A percentile compares a stretch with the other conserved stretches of the same genome.
phyloP scores from a whole-genome alignment of 2,329 filamentous ascomycete genomes.

The Diaporthe nobilis region DNA sequence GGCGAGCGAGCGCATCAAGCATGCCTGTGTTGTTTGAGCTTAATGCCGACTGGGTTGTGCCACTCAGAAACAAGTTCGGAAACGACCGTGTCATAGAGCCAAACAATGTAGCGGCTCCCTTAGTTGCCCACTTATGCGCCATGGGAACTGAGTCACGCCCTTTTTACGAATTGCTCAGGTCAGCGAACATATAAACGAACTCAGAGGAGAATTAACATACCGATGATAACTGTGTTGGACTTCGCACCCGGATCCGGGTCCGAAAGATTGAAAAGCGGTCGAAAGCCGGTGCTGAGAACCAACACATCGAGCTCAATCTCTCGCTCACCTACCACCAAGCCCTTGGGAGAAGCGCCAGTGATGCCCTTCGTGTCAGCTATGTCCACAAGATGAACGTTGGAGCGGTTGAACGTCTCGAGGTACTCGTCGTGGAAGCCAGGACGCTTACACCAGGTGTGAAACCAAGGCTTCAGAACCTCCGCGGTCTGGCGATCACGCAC shows the following conservation, averaged over 20 bases:
- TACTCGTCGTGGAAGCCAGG: conserved; percentile 66
- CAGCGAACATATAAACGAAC: neutral
- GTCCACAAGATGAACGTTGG: conserved; percentile 64
- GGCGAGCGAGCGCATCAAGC: conserved; percentile 55
- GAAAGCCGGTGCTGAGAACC: conserved; percentile 43
- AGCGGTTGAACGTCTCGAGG: conserved; percentile 61
- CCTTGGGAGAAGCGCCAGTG: conserved; percentile 18
- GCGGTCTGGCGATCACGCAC: conserved; percentile 61
- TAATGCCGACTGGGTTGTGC: conserved; percentile 33
- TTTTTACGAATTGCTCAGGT: neutral
- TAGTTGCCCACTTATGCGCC: conserved; percentile 42
- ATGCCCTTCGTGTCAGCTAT: conserved; percentile 58
- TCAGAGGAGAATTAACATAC: neutral
- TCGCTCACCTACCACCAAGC: conserved; percentile 8
- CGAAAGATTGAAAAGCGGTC: neutral
- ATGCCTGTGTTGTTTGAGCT: conserved; percentile 46
- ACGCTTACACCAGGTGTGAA: conserved; percentile 65
- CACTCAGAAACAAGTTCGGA: conserved; percentile 45
- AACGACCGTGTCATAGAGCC: conserved; percentile 43
- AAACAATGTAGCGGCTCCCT: conserved; percentile 39
- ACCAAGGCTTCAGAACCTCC: conserved; percentile 63
- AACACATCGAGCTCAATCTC: conserved; percentile 39
- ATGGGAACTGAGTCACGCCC: conserved; percentile 41
- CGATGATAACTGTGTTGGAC: conserved; percentile 29
- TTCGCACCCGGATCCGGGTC: conserved; percentile 42